Evolutionary conservation across 2,329 filamentous ascomycete genomes (phyloP), one percentile per base, ranked within the genome.

Genomic region (Talaromyces piceae): DNA sequence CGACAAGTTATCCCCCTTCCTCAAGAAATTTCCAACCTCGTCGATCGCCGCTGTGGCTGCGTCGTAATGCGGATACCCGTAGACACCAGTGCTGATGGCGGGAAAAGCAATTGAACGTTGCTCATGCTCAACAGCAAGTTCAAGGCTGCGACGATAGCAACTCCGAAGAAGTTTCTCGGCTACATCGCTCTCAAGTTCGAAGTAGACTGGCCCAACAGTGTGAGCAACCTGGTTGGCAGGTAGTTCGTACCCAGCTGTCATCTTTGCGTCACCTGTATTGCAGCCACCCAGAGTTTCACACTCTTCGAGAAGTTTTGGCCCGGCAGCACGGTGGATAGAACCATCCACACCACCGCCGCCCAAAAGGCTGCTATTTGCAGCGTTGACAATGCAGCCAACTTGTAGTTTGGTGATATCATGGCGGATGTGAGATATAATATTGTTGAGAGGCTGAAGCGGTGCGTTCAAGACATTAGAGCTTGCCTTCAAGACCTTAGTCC

Each of bases 291-390:
- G 76, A 0, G 67, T 77, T n/a, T 72, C 68, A 68, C 91, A 96
- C 72, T 93, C 91, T 7, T 73, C 63, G 18, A 83, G 57, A 0
- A 97, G 79, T 0, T 68, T 67, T 0, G 72, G 79, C 0, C 93
- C 93, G 1, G 93, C 91, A 37, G 86, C 89, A 26, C 78, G 70
- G 67, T 97, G 93, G 60, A 97, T 96, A 25, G 90, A 87, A 37
- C 86, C 87, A 63, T 91, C 86, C 13, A 97, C 90, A 30, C 93
- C 93, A n/a, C 90, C 89, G 49, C 93, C 93, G 50, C 91, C 90
- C 0, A 87, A 77, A 0, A 97, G 80, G 1, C 77, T 78, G 8
- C 70, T 71, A 67, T 97, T 97, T 41, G 93, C 91, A 1, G 93
- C 91, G 67, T 97, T 97, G 67, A 97, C 91, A 59, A 96, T 93